phyloP scores from a whole-genome alignment of 2,329 filamentous ascomycete species.

The Lasiodiplodia gonubiensis region DNA sequence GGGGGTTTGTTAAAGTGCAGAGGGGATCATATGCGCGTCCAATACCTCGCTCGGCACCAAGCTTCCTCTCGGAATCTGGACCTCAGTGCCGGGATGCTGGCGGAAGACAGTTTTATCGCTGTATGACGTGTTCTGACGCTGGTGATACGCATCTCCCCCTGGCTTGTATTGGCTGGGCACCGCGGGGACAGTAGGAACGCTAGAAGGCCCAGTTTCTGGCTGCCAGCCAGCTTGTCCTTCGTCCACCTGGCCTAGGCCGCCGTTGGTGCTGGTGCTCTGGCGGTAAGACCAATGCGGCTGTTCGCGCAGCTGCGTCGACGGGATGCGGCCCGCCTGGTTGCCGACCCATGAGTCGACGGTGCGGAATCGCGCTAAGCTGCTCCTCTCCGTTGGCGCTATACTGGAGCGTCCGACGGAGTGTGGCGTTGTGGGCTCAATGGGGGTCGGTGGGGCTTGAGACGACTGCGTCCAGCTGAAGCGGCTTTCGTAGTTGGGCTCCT shows the following conservation, averaged over 20 bases:
- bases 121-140: constrained; percentile 10
- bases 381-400: constrained; percentile 42
- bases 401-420: constrained; percentile 36
- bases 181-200: constrained; percentile 19
- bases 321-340: constrained; percentile 46
- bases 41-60: constrained; percentile 47
- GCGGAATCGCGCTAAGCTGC: constrained; percentile 47
- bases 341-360: constrained; percentile 50
- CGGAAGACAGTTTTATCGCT: constrained; percentile 46
- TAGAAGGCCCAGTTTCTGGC: background rate
- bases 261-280: constrained; percentile 20
- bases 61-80: constrained; percentile 46
- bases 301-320: constrained; percentile 44
- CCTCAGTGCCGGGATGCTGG: constrained; percentile 48
- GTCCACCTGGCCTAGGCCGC: constrained; percentile 23
- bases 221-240: constrained; percentile 8
- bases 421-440: constrained; percentile 41
- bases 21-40: constrained; percentile 35
- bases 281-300: constrained; percentile 32
- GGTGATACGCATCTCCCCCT: background rate
- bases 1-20: constrained; percentile 32
- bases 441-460: constrained; percentile 45
- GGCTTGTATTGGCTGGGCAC: constrained; percentile 27
- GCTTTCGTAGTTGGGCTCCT: constrained; percentile 25
- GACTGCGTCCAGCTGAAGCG: constrained; percentile 50